These are phyloP conservation scores for Plasmodium ovale DNA, from an alignment of 169 alveolate genomes.

Conservation along the genomic window DNA sequence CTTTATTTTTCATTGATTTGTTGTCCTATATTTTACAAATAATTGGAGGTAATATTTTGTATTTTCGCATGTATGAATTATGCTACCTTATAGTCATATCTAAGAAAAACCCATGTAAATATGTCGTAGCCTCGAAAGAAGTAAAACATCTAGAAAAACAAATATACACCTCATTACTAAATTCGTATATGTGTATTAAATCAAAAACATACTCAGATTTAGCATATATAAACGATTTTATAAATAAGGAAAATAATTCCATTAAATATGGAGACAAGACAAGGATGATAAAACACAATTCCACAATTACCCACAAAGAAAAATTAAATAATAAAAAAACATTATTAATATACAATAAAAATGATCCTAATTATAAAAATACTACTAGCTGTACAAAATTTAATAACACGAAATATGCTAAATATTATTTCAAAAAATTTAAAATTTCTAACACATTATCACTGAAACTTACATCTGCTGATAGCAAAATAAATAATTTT, in stretches of 20 bases:
- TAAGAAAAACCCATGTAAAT: conserved; percentile 76
- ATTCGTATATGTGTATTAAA: conserved; percentile 59
- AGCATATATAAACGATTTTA: conserved; percentile 14
- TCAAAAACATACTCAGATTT: conserved; percentile 58
- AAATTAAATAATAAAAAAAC: background rate
- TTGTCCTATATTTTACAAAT: conserved; percentile 76
- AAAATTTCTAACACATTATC: conserved; percentile 23
- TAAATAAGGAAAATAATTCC: conserved; percentile 11
- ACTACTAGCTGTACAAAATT: conserved; percentile 3
- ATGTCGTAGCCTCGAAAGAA: conserved; percentile 78
- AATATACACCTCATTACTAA: conserved; percentile 67
- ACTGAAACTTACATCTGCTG: background rate
- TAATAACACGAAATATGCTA: background rate
- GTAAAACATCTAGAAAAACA: conserved; percentile 76
- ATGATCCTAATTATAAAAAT: background rate
- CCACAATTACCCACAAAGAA: background rate
- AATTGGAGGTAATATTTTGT: conserved; percentile 71
- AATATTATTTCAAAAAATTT: background rate
- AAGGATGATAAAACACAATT: background rate
- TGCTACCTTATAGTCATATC: conserved; percentile 77
- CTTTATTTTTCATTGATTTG: conserved; percentile 73
- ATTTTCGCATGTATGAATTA: conserved; percentile 78
- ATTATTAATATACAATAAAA: background rate
- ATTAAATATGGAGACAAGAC: background rate
- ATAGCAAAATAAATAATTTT: background rate